A percentile compares a stretch with the other conserved stretches of the same genome.
These are phyloP conservation scores for Termitomyces sp. DNA, from an alignment of 768 basidiomycete species.

Conservation along the genomic window DNA sequence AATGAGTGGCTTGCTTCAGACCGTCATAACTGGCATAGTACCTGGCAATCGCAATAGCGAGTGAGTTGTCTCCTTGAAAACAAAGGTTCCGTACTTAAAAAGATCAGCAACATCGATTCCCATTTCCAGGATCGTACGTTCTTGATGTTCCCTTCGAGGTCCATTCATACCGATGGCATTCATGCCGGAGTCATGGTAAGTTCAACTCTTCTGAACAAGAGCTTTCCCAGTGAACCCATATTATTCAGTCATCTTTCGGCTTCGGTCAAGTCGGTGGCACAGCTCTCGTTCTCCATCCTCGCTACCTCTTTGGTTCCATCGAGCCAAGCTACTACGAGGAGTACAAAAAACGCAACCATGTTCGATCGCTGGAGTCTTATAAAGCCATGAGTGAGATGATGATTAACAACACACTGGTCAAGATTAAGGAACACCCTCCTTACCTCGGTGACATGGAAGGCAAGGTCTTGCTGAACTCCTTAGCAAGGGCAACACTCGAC, in stretches of 20 bases:
- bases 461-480: slow-evolving; percentile 85
- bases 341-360: slow-evolving; percentile 70
- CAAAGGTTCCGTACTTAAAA: slow-evolving; percentile 1
- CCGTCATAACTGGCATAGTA: slow-evolving; percentile 78
- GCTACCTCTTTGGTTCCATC: slow-evolving; percentile 83
- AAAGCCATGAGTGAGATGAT: slow-evolving; percentile 96
- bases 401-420: slow-evolving; percentile 89
- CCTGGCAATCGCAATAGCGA: slow-evolving; percentile 97
- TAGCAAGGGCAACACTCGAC: slow-evolving; percentile 81
- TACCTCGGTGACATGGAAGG: slow-evolving; percentile 84
- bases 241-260: slow-evolving; percentile 85
- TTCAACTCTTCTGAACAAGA: background rate
- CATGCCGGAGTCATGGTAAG: slow-evolving; percentile 82
- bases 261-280: slow-evolving; percentile 99
- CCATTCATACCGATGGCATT: slow-evolving; percentile 92
- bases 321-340: slow-evolving; percentile 72
- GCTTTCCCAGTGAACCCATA: slow-evolving; percentile 6
- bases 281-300: slow-evolving; percentile 84
- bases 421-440: slow-evolving; percentile 92
- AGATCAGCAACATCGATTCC: slow-evolving; percentile 82
- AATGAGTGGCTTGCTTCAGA: slow-evolving; percentile 88
- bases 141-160: slow-evolving; percentile 96
- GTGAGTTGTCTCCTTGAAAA: slow-evolving; percentile 43
- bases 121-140: slow-evolving; percentile 85
- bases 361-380: slow-evolving; percentile 70